Evolutionary conservation across 495 filamentous ascomycete genomes (phyloP).

Genomic region (Penicillium taxi): DNA sequence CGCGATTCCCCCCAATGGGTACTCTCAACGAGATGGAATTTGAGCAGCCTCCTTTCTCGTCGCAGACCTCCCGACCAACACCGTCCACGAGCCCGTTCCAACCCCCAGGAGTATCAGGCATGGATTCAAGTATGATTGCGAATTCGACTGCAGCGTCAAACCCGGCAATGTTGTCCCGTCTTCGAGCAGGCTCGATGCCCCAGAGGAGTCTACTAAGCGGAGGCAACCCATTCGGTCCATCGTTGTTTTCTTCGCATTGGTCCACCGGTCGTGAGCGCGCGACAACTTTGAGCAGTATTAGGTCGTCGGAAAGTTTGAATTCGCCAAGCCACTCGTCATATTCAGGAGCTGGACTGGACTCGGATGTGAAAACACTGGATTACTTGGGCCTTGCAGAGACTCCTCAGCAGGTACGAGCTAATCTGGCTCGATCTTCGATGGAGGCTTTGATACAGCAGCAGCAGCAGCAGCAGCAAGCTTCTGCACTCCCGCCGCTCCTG

Average conservation of each 20-base stretch:
- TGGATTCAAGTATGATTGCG: slow-evolving; percentile 50
- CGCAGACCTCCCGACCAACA: slow-evolving; percentile 79
- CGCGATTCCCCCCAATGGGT: slow-evolving; percentile 74
- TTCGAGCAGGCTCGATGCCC: slow-evolving; percentile 92
- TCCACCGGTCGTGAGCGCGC: slow-evolving; percentile 65
- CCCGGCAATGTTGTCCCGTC: slow-evolving; percentile 70
- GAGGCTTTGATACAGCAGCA: slow-evolving; percentile 47
- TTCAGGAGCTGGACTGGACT: slow-evolving; percentile 81
- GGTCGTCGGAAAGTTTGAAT: slow-evolving; percentile 77
- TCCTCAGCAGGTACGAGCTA: slow-evolving; percentile 69
- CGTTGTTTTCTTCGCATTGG: slow-evolving; percentile 84
- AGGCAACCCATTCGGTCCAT: slow-evolving; percentile 75
- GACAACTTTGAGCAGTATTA: slow-evolving; percentile 78
- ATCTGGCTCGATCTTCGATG: slow-evolving; percentile 51
- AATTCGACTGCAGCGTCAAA: slow-evolving; percentile 41
- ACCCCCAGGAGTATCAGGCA: slow-evolving; percentile 60
- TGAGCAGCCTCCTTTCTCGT: slow-evolving; percentile 56
- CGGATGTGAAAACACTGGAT: slow-evolving; percentile 88
- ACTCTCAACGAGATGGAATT: slow-evolving; percentile 50
- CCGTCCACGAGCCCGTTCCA: slow-evolving; percentile 89
- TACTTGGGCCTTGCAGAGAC: slow-evolving; percentile 94
- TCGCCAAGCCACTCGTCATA: slow-evolving; percentile 87
- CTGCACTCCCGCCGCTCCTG: slow-evolving; percentile 59
- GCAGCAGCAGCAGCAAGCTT: slow-evolving; percentile 49
- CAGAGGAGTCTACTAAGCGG: slow-evolving; percentile 60